Base-by-base conservation (phyloP, 495 filamentous ascomycete species). In the Halenospora varia region DNA sequence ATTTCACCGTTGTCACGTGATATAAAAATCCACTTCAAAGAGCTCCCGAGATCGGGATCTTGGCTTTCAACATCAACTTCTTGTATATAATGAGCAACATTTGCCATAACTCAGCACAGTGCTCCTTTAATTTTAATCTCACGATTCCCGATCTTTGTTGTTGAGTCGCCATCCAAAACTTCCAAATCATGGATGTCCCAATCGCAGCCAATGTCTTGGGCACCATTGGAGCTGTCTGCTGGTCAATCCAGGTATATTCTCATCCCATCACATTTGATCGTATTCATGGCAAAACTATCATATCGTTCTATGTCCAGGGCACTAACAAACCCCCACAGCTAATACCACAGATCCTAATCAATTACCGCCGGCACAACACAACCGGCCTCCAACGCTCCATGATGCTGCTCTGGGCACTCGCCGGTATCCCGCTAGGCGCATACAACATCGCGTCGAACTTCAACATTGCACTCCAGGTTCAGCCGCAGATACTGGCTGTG, bases 361-460 rank as follows among this genome's bases (percentile, higher is more conserved):
- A 88, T 64, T 82, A 84, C 58, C 75, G 77, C 18, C 68, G 83
- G 20, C 80, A 86, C 56, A 69, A 82, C 68, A 82, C 82, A 0
- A 73, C 70, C 29, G 82, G 84, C 10, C 66, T 88, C 0, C 83
- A 85, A 51, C 72, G 75, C 0, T 78, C 81, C 3, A 86, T 88
- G 83, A 86, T 87, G 83, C 71, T 86, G 17, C 69, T 85, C 17
- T 88, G 84, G 84, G 84, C 84, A 3, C 75, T 70, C 39, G 83
- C 84, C 1, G 83, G 84, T 0, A 77, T 86, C 4, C 81, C 84
- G 9, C 76, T 88, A 0, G 84, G 84, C 2, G 82, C 84, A 3
- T 87, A 85, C 65, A 87, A 86, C 60, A 82, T 87, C 46, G 76
- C 82, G 2, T 67, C 76, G 53, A 66, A 80, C 11, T 84, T 84